Evolutionary conservation across 164 flowering plant species (phyloP), one percentile per base, ranked within the genome.

Genomic region (Buxus sempervirens): DNA sequence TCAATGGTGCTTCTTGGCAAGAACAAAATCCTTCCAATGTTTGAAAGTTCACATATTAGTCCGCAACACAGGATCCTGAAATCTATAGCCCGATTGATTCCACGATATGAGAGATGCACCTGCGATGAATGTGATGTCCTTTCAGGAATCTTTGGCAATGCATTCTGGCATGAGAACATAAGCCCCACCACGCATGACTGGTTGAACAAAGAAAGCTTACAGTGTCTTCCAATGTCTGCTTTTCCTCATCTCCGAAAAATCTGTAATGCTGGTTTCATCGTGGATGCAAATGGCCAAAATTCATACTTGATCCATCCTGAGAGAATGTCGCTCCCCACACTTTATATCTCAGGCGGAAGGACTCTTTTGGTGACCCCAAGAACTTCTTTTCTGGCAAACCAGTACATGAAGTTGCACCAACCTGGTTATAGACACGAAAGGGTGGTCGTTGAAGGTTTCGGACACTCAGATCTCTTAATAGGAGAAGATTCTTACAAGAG

Each of bases 341-440:
- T 81, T 3, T 85, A 85, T 55, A 78, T 87, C 20, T 87, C 88
- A 0, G 88, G 87, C 0, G 88, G 84, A 49, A 55, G 82, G 54
- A 74, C 63, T 20, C 66, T 83, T 14, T 79, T 85, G 60, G 88
- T 80, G 48, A 87, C 84, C 23, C 87, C 86, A 1, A 64, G 78
- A 51, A 83, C 89, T n/a, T 75, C 86, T 6, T 81, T 81, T 63
- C 81, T 85, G 18, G 88, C 85, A 21, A 81, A 87, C 75, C 74
- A 77, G 54, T 84, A 81, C 72, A 84, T 85, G 89, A 85, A 75
- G 68, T 38, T 87, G 83, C 88, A 87, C 74, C 89, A 87, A 53
- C 85, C 91, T 67, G 72, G 77, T 26, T 83, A 75, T 38, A 69
- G 67, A 36, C 86, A 83, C 64, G 77, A 75, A 64, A 75, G 91